A percentile compares a stretch with the other conserved stretches of the same genome.
phyloP scores from a whole-genome alignment of 345 rosid genomes.

The Syzygium jambos region DNA sequence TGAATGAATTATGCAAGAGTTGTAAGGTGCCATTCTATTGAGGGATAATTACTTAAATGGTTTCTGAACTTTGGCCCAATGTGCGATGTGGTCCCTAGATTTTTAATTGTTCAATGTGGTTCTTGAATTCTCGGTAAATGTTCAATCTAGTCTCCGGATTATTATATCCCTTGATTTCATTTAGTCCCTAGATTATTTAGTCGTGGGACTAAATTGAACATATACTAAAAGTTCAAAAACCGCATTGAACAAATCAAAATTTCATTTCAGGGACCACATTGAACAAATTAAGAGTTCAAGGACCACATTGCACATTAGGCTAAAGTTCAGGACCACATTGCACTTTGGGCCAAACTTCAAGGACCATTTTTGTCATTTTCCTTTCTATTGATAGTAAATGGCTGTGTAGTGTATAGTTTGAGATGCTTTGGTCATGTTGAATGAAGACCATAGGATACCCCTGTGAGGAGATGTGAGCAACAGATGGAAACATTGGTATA shows the following conservation, averaged over 20 bases:
- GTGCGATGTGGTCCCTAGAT: background rate
- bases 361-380: background rate
- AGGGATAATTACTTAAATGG: background rate
- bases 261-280: background rate
- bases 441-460: background rate
- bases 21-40: background rate
- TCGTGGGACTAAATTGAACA: background rate
- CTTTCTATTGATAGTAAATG: background rate
- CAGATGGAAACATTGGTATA: background rate
- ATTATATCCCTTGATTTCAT: background rate
- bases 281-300: background rate
- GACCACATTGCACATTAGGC: background rate
- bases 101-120: background rate
- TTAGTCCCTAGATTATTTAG: background rate
- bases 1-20: background rate
- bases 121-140: background rate
- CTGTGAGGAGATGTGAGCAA: background rate
- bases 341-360: background rate
- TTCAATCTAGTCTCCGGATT: background rate
- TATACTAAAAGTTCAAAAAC: background rate
- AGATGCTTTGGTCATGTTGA: background rate
- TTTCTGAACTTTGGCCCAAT: background rate
- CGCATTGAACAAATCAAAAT: background rate
- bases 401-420: background rate
- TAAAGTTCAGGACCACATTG: background rate